Evolutionary conservation across 495 filamentous ascomycete species (phyloP), one percentile per base, ranked within the genome.

Genomic region (Tuber magnatum): DNA sequence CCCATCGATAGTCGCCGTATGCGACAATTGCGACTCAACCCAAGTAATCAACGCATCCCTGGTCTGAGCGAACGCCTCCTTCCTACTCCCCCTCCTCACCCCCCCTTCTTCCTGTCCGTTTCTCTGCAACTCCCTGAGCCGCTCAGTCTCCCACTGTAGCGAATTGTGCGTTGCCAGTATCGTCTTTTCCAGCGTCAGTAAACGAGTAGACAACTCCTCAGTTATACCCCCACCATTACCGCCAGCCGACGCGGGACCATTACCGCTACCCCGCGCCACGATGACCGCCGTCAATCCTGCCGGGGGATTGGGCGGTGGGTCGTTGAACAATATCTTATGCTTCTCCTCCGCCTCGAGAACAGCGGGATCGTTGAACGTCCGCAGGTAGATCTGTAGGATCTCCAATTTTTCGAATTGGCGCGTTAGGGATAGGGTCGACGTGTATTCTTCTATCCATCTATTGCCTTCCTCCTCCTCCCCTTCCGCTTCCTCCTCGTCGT

Each of bases 331-430:
- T 42, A 38, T 51, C 35, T 32, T 65, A 22, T 73, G 71, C 18
- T 35, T 74, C 16, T 46, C 51, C 5, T 69, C 38, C 18, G 76
- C 71, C 41, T 71, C 68, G 43, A 81, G 79, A 14, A 75, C 71
- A 39, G 65, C 68, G 2, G 76, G 70, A 46, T 79, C 75, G 2
- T 77, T 71, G 51, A 82, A 44, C 8, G 80, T 78, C 1, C 75
- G 78, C 3, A 82, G 46, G 38, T 81, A 81, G 35, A 82, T 75
- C 68, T 80, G 75, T 38, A 82, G 75, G 12, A 81, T 69, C 68
- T 73, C 70, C 12, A 82, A 69, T 12, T 80, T 76, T 12, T 77
- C 76, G 41, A 74, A 61, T 44, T 81, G 80, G 24, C 80, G 72
- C 32, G 71, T 73, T 42, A 82, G 48, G 35, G 75, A 76, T 9